These are phyloP conservation scores for Royoungia palumana DNA, from an alignment of 768 basidiomycete species.

Conservation along the genomic window DNA sequence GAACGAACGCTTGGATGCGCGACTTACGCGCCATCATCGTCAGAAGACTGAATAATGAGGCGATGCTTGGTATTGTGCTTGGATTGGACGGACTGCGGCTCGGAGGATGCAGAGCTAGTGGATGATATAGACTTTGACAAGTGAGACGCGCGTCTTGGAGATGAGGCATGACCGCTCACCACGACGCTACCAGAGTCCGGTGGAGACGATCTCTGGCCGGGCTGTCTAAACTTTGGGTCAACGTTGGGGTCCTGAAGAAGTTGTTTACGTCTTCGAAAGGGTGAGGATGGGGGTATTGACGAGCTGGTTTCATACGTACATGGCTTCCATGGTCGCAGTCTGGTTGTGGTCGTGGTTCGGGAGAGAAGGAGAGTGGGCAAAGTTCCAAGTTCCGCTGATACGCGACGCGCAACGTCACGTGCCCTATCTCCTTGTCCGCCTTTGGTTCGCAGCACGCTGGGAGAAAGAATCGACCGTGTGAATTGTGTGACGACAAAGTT, in stretches of 20 bases:
- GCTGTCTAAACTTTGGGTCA: conserved; percentile 30
- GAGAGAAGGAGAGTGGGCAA: background rate
- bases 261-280: conserved; percentile 23
- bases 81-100: conserved; percentile 18
- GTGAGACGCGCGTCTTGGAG: background rate
- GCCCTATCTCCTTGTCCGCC: too few species aligned
- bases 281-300: background rate
- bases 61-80: conserved; percentile 8
- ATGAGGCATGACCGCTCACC: conserved; percentile 14
- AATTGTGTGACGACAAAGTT: too few species aligned
- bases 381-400: conserved; percentile 3
- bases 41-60: conserved; percentile 31
- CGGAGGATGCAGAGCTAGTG: conserved; percentile 19
- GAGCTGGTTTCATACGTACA: conserved; percentile 3
- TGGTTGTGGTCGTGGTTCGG: conserved; percentile 3
- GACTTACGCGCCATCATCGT: conserved; percentile 25
- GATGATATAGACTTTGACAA: conserved; percentile 24
- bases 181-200: conserved; percentile 9
- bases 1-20: background rate
- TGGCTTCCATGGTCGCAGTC: conserved; percentile 24
- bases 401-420: conserved; percentile 32
- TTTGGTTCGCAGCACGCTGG: too few species aligned
- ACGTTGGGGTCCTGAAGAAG: conserved; percentile 22
- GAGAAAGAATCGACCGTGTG: too few species aligned
- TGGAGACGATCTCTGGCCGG: conserved; percentile 15